These are phyloP conservation scores for Boletus barrowsii DNA, from an alignment of 768 basidiomycete species.

Conservation along the genomic window DNA sequence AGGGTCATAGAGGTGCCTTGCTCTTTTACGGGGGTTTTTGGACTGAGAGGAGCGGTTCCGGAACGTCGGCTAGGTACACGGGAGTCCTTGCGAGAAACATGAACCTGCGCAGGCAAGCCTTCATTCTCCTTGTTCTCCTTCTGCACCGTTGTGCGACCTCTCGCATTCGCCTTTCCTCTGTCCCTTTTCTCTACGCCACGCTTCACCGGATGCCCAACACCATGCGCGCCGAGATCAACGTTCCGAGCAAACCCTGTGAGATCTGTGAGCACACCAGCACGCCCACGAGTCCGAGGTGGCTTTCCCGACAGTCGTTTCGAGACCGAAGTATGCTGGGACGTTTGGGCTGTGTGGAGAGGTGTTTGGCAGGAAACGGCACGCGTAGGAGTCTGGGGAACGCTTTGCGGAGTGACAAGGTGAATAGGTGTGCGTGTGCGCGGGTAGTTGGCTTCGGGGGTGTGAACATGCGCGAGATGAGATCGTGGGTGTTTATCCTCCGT, in stretches of 20 bases:
- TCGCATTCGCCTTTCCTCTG: slow-evolving; percentile 22
- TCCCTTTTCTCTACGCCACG: slow-evolving; percentile 29
- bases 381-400: slow-evolving; percentile 6
- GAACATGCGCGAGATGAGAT: background rate
- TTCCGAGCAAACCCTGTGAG: slow-evolving; percentile 37
- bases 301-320: slow-evolving; percentile 28
- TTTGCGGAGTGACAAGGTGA: background rate
- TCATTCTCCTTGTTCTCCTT: slow-evolving; percentile 32
- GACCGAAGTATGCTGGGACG: slow-evolving; percentile 3
- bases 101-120: background rate
- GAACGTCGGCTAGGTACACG: slow-evolving; percentile 2
- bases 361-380: slow-evolving; percentile 23
- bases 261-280: slow-evolving; percentile 37
- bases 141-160: slow-evolving; percentile 6
- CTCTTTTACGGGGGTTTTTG: slow-evolving; percentile 17
- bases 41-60: slow-evolving; percentile 3
- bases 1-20: slow-evolving; percentile 10
- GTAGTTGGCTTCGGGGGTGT: background rate
- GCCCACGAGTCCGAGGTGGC: slow-evolving; percentile 26
- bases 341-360: slow-evolving; percentile 15
- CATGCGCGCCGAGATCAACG: slow-evolving; percentile 30
- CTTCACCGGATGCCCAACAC: slow-evolving; percentile 20
- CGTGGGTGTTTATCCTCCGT: slow-evolving; percentile 4
- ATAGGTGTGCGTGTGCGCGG: slow-evolving; percentile 12
- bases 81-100: slow-evolving; percentile 5